Evolutionary conservation across 176 grass and related monocot species (phyloP), one percentile per base, ranked within the genome.

Genomic region (Alloteropsis semialata): DNA sequence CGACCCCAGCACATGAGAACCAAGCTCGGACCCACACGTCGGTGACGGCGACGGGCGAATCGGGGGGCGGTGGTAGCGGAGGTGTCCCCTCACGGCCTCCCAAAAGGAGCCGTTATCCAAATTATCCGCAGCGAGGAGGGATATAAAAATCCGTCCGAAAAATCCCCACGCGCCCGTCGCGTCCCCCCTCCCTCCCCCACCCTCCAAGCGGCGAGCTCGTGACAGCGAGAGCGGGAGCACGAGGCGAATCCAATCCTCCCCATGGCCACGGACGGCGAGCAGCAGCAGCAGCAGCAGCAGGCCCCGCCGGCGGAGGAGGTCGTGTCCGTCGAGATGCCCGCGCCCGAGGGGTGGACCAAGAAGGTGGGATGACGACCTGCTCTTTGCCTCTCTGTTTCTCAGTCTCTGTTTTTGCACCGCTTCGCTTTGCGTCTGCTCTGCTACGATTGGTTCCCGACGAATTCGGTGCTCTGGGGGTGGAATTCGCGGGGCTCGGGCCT

Each of bases 261-360:
- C 69, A 87, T 84, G 76, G 38, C 74, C 25, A 81, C 89, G 50
- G 49, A 33, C 36, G 88, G 71, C 28, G 6, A 24, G 55, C 34
- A 54, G 73, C 56, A 15, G 58, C 37, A 16, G n/a, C n/a, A n/a
- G n/a, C n/a, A n/a, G 84, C 11, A 15, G 77, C 32, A 42, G 32
- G 49, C 41, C 30, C 38, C 1, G 15, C 39, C 34, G 34, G 34
- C 13, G 46, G 85, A 65, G 77, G 82, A 81, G 79, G 68, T 46
- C 2, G 85, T 90, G 24, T 85, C 91, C 57, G 91, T 93, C 18
- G 91, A 93, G 85, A 81, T 93, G 72, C 85, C 88, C 4, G 91
- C 91, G n/a, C 91, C 91, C 0, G 41, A 84, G 13, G 91, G 91
- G 0, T 93, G 91, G 91, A 67, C 82, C 16, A 93, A 94, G 92